These are phyloP conservation scores for Boletus rex-veris DNA, from an alignment of 768 basidiomycete genomes.

Conservation along the genomic window DNA sequence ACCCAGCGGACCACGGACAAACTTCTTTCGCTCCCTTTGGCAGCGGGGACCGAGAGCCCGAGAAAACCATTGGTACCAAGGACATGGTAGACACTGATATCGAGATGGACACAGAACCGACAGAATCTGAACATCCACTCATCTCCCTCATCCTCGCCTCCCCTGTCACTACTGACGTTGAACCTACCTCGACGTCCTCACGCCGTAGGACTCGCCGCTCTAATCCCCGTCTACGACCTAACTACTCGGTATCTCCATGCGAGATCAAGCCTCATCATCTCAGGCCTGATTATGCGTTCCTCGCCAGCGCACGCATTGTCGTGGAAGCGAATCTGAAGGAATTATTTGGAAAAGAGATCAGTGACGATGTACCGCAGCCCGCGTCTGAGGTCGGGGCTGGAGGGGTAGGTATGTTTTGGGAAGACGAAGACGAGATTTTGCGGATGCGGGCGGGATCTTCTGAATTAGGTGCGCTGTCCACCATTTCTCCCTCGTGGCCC, in stretches of 20 bases:
- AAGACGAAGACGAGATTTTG: constrained; percentile 24
- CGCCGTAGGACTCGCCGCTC: constrained; percentile 18
- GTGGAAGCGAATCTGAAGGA: constrained; percentile 52
- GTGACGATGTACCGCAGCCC: neutral
- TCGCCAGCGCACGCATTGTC: constrained; percentile 47
- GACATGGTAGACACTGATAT: neutral
- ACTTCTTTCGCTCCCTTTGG: neutral
- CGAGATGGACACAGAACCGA: constrained; percentile 8
- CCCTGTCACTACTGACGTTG: neutral
- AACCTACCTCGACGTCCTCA: constrained; percentile 2
- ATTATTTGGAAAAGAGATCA: constrained; percentile 17
- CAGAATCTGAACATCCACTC: constrained; percentile 5
- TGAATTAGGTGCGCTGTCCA: constrained; percentile 2
- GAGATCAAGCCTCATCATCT: constrained; percentile 29
- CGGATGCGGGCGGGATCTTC: neutral
- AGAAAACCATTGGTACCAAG: neutral
- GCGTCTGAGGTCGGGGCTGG: neutral
- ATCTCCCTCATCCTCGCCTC: constrained; percentile 10
- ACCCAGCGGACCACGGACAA: neutral
- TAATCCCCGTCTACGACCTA: constrained; percentile 12
- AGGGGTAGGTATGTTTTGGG: constrained; percentile 24
- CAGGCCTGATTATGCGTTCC: constrained; percentile 50
- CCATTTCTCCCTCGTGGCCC: neutral
- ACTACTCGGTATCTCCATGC: constrained; percentile 16
- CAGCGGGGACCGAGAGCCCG: neutral